Conservation (phyloP, 1,284 basidiomycete species). For the Testicularia cyperi region DNA sequence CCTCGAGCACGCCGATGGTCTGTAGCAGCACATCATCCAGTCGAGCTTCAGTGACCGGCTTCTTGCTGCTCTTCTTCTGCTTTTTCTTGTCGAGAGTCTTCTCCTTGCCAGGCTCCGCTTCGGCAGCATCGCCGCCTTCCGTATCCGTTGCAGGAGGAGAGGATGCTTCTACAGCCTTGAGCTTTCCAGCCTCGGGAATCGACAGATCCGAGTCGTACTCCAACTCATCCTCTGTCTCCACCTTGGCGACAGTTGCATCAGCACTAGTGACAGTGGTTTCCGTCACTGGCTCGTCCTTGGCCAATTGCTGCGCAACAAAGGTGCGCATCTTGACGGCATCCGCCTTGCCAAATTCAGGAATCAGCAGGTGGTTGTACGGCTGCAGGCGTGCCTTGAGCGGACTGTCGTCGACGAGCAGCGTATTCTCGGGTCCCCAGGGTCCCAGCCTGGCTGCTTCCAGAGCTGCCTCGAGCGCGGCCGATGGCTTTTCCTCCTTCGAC, state of each 20-base stretch:
- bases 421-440: slow-evolving; percentile 69
- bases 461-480: slow-evolving; percentile 8
- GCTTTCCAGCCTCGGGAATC: neutral
- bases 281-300: neutral
- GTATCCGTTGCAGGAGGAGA: too few relatives aligned
- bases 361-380: slow-evolving; percentile 64
- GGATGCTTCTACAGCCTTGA: too few relatives aligned
- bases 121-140: neutral
- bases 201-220: slow-evolving; percentile 31
- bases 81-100: neutral
- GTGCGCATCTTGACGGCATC: slow-evolving; percentile 14
- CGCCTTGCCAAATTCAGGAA: slow-evolving; percentile 46
- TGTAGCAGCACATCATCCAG: slow-evolving; percentile 54
- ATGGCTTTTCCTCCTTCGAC: neutral
- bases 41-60: slow-evolving; percentile 7
- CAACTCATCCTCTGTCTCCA: slow-evolving; percentile 2
- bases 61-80: slow-evolving; percentile 5
- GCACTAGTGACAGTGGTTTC: too few relatives aligned
- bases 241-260: too few relatives aligned
- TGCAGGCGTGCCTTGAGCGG: slow-evolving; percentile 74
- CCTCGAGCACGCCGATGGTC: slow-evolving; percentile 53
- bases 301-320: slow-evolving; percentile 11
- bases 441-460: slow-evolving; percentile 4
- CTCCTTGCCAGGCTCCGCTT: neutral
- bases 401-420: slow-evolving; percentile 79